Evolutionary conservation across 257 asterid species (phyloP).

Genomic region (Ajuga chamaepitys): DNA sequence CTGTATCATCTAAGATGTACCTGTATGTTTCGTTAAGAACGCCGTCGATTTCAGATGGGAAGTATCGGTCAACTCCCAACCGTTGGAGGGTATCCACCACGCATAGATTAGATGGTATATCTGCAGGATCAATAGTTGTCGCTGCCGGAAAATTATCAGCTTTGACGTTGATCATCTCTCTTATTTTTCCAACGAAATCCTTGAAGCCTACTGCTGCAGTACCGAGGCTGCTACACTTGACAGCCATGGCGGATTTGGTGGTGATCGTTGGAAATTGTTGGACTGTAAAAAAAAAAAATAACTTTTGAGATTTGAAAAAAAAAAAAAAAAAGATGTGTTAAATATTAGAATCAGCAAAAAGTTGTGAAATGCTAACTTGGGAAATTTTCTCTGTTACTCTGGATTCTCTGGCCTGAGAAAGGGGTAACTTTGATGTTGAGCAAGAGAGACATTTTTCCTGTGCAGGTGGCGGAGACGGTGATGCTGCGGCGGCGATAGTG

Average conservation of each 20-base stretch:
- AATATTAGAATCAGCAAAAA: no score
- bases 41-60: slow-evolving; percentile 11
- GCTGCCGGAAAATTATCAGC: background rate
- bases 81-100: slow-evolving; percentile 17
- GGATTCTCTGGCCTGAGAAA: background rate
- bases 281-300: background rate
- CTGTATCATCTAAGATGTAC: background rate
- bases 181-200: background rate
- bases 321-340: no score
- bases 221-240: slow-evolving; percentile 1
- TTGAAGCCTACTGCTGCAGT: background rate
- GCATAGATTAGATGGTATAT: slow-evolving; percentile 1
- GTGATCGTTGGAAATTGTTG: background rate
- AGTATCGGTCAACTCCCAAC: slow-evolving; percentile 24
- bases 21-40: slow-evolving; percentile 17
- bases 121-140: slow-evolving; percentile 5
- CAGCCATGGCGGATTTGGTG: background rate
- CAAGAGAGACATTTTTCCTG: background rate
- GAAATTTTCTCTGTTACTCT: background rate
- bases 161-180: background rate
- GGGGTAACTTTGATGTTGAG: background rate
- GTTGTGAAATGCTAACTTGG: background rate
- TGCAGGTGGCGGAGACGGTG: background rate
- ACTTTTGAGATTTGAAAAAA: background rate
- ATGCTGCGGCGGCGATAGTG: background rate